A percentile compares a stretch with the other conserved stretches of the same genome.
Conservation (phyloP, 2,329 filamentous ascomycete species). For the Harringtonia lauricola region DNA sequence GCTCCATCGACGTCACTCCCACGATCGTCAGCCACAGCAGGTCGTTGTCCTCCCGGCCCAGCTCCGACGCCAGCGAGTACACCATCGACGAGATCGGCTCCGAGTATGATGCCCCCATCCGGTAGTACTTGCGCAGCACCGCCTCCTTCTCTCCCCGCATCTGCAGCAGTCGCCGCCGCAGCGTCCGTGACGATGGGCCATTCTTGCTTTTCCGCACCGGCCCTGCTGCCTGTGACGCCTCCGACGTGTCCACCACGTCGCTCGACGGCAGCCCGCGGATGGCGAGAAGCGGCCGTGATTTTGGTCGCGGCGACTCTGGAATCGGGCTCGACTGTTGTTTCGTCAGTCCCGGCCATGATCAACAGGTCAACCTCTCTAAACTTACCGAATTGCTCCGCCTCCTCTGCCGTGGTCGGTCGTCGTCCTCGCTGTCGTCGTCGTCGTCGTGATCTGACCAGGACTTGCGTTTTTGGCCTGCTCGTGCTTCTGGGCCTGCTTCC, state of each 20-base stretch:
- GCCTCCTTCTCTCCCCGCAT: slow-evolving; percentile 68
- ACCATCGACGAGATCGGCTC: slow-evolving; percentile 92
- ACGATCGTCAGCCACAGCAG: slow-evolving; percentile 91
- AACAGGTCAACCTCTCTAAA: too few species aligned
- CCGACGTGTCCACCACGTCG: slow-evolving; percentile 40
- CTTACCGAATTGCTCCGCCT: slow-evolving; percentile 80
- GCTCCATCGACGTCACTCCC: slow-evolving; percentile 84
- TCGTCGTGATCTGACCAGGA: slow-evolving; percentile 65
- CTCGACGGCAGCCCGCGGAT: slow-evolving; percentile 40
- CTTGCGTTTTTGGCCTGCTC: slow-evolving; percentile 51
- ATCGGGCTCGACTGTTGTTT: slow-evolving; percentile 50
- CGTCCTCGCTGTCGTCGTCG: slow-evolving; percentile 62
- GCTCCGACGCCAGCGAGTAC: slow-evolving; percentile 87
- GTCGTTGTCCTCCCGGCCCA: slow-evolving; percentile 94
- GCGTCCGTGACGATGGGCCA: slow-evolving; percentile 55
- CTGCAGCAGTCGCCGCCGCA: slow-evolving; percentile 63
- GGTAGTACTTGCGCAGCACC: slow-evolving; percentile 73
- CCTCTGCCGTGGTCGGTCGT: slow-evolving; percentile 66
- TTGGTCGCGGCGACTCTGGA: slow-evolving; percentile 51
- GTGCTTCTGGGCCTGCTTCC: slow-evolving; percentile 62
- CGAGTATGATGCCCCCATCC: slow-evolving; percentile 78
- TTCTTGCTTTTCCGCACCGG: slow-evolving; percentile 2
- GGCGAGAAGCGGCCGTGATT: slow-evolving; percentile 48
- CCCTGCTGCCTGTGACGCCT: slow-evolving; percentile 34
- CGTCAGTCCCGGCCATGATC: background rate